Conservation (phyloP, 1,139 yeast genomes). For the Blastobotrys capitulatus region DNA sequence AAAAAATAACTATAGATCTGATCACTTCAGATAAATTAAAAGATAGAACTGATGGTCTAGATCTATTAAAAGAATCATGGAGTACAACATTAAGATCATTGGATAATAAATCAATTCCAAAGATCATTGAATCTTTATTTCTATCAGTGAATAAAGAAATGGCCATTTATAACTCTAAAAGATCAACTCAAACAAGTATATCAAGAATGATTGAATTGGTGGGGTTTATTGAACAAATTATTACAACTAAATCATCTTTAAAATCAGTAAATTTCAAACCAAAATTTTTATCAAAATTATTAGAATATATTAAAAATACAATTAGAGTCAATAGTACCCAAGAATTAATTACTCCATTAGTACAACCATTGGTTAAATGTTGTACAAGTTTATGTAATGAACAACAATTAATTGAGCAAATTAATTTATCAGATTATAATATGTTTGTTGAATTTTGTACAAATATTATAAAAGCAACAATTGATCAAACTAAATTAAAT, state of each 20-base stretch:
- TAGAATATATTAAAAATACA: constrained; percentile 13
- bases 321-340: constrained; percentile 10
- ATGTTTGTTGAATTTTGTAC: constrained; percentile 10
- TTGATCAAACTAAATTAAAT: background rate
- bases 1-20: constrained; percentile 8
- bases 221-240: constrained; percentile 11
- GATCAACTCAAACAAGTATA: constrained; percentile 2
- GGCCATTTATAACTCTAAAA: background rate
- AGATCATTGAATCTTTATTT: constrained; percentile 13
- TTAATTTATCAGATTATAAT: constrained; percentile 22
- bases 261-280: constrained; percentile 10
- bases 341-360: constrained; percentile 16
- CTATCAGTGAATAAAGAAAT: constrained; percentile 7
- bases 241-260: too few relatives aligned
- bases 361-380: constrained; percentile 16
- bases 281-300: constrained; percentile 12
- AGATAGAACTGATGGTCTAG: constrained; percentile 12
- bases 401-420: constrained; percentile 24
- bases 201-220: constrained; percentile 12
- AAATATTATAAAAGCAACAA: background rate
- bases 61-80: background rate
- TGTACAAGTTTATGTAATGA: constrained; percentile 14
- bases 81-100: background rate
- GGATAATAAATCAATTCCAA: constrained; percentile 10
- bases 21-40: constrained; percentile 16